Conservation (phyloP, 1,284 basidiomycete species). For the Acaromyces ingoldii region DNA sequence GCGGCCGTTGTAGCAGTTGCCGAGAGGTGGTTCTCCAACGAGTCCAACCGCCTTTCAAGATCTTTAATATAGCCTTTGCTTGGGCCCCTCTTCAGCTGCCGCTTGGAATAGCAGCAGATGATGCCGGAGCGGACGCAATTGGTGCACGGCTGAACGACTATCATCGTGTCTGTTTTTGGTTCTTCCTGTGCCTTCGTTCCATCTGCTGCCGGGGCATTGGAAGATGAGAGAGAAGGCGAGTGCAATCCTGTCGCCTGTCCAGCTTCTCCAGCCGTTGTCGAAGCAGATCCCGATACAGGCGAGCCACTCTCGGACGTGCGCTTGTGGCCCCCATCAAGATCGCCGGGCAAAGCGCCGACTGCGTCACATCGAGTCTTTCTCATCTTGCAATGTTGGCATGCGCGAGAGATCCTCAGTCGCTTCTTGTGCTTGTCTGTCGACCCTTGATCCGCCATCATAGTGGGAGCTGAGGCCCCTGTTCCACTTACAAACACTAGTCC, state of each 20-base stretch:
- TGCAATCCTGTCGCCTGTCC: no score
- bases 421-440: constrained; percentile 10
- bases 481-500: no score
- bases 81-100: constrained; percentile 30
- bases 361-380: constrained; percentile 33
- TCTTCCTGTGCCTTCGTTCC: constrained; percentile 13
- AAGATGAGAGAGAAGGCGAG: no score
- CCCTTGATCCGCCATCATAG: no score
- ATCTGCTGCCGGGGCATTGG: constrained; percentile 16
- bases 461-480: no score
- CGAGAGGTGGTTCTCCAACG: constrained; percentile 18
- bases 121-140: constrained; percentile 28
- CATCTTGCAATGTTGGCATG: constrained; percentile 28
- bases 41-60: constrained; percentile 31
- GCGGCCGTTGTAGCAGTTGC: neutral
- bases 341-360: constrained; percentile 29
- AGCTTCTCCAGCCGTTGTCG: no score
- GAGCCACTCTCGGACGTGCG: no score
- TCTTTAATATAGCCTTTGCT: constrained; percentile 41
- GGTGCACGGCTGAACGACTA: constrained; percentile 34
- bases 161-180: constrained; percentile 23
- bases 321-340: constrained; percentile 20
- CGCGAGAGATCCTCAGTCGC: constrained; percentile 25
- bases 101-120: constrained; percentile 28
- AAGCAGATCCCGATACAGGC: no score